Percentiles rank a stretch among this genome's conserved stretches.
These are phyloP conservation scores for cucumber (Cucumis sativus) DNA, from an alignment of 306 rosid genomes.

Conservation along the genomic window DNA sequence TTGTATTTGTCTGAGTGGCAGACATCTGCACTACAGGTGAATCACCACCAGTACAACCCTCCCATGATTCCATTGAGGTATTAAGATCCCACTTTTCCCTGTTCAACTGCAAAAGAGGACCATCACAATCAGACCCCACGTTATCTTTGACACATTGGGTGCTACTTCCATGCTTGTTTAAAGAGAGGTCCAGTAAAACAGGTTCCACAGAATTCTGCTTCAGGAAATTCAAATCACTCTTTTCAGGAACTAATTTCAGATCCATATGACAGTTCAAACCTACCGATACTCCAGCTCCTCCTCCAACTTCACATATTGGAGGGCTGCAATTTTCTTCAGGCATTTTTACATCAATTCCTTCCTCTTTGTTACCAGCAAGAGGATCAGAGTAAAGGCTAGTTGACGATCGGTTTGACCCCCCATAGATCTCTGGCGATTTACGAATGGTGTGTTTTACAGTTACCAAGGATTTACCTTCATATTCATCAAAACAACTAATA, in stretches of 20 bases:
- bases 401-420: constrained; percentile 37
- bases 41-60: constrained; percentile 35
- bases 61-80: constrained; percentile 98
- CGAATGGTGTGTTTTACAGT: constrained; percentile 17
- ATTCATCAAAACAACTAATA: constrained; percentile 23
- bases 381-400: constrained; percentile 17
- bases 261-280: constrained; percentile 29
- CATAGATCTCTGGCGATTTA: constrained; percentile 24
- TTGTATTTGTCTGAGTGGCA: constrained; percentile 11
- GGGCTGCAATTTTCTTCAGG: constrained; percentile 24
- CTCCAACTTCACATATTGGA: constrained; percentile 23
- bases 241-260: constrained; percentile 21
- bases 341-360: constrained; percentile 16
- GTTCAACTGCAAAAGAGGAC: constrained; percentile 24
- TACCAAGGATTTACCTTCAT: constrained; percentile 23
- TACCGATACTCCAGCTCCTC: constrained; percentile 31
- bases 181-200: constrained; percentile 45
- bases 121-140: constrained; percentile 14
- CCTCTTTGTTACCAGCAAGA: constrained; percentile 22
- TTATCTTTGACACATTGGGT: constrained; percentile 19
- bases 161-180: constrained; percentile 40
- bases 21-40: constrained; percentile 28
- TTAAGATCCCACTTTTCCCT: constrained; percentile 97
- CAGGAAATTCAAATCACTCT: constrained; percentile 8
- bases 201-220: constrained; percentile 28